Evolutionary conservation across 2,329 filamentous ascomycete species (phyloP).

Genomic region (Cladosporium sp.): DNA sequence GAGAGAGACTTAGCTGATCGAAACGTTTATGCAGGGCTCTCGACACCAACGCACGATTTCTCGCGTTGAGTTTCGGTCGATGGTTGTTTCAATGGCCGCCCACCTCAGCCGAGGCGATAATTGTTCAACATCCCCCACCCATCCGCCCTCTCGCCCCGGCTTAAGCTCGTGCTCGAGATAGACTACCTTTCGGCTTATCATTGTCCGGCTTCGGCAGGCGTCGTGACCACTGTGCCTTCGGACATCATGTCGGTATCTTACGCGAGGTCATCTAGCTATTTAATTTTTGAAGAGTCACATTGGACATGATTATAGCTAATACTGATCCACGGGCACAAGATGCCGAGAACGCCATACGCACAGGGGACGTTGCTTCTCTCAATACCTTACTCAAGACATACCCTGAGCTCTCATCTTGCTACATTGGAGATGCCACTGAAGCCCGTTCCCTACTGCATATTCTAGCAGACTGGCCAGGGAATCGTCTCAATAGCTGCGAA

Average conservation of each 20-base stretch:
- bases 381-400: neutral
- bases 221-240: neutral
- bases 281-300: no score
- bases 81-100: neutral
- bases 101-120: neutral
- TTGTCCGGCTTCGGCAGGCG: no score
- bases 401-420: neutral
- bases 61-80: neutral
- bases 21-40: constrained; percentile 1
- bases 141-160: neutral
- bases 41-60: neutral
- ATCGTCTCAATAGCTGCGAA: neutral
- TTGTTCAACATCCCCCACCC: neutral
- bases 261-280: neutral
- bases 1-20: neutral
- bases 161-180: neutral
- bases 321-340: neutral
- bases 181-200: neutral
- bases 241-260: neutral
- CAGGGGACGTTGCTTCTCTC: neutral
- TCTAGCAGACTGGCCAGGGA: constrained; percentile 3
- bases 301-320: neutral
- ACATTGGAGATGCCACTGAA: neutral
- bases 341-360: neutral
- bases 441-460: constrained; percentile 5